phyloP scores from a whole-genome alignment of 2,329 filamentous ascomycete species.

The Neoarthrinium moseri region DNA sequence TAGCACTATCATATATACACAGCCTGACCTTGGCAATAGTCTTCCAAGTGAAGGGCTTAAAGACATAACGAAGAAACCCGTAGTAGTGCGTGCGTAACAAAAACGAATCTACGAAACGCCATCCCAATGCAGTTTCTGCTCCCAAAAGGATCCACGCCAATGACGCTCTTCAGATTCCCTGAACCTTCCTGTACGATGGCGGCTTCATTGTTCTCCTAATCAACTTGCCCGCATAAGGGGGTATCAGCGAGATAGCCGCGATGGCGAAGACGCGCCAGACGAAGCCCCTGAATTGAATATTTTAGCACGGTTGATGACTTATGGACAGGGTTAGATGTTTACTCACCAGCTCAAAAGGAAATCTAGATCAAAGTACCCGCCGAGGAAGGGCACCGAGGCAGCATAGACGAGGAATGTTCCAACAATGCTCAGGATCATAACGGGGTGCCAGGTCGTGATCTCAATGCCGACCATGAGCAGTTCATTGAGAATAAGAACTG shows the following conservation, averaged over 20 bases:
- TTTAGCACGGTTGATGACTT: too few relatives aligned
- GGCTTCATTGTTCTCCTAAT: conserved; percentile 84
- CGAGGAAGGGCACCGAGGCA: conserved; percentile 81
- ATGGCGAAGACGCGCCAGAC: conserved; percentile 86
- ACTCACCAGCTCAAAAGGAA: conserved; percentile 72
- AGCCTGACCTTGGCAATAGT: too few relatives aligned
- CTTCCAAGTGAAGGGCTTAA: too few relatives aligned
- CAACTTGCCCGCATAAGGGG: conserved; percentile 83
- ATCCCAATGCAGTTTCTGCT: conserved; percentile 5
- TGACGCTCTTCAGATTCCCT: conserved; percentile 66
- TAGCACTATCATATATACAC: too few relatives aligned
- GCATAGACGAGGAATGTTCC: conserved; percentile 82
- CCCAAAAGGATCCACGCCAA: too few relatives aligned
- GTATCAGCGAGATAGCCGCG: conserved; percentile 75
- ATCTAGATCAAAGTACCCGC: conserved; percentile 81
- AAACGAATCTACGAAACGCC: neutral
- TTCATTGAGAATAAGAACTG: conserved; percentile 89
- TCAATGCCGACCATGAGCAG: conserved; percentile 96
- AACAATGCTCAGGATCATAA: conserved; percentile 83
- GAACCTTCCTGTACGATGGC: conserved; percentile 92
- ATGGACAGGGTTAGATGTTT: neutral
- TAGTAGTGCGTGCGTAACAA: too few relatives aligned
- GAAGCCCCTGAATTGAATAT: conserved; percentile 65
- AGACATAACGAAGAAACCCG: too few relatives aligned
- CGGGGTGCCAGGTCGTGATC: conserved; percentile 93